Percentiles rank a stretch among this genome's conserved stretches.
phyloP scores from a whole-genome alignment of 2,329 filamentous ascomycete species.

The Ceratocystis huliohia region DNA sequence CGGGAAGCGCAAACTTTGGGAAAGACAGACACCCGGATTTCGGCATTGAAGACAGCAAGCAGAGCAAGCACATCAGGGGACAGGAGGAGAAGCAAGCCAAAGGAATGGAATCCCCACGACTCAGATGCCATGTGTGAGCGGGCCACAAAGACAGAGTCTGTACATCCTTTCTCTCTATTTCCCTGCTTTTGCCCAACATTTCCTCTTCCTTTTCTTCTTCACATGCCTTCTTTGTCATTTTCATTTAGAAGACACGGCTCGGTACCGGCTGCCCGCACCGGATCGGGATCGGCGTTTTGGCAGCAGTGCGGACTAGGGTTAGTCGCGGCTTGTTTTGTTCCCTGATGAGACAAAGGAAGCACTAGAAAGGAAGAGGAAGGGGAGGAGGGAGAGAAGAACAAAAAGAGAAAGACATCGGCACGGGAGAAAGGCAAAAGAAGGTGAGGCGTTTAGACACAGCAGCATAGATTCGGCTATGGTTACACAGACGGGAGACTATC shows the following conservation, averaged over 20 bases:
- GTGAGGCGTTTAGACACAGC: not conserved
- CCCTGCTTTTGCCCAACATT: not conserved
- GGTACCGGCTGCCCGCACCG: constrained; percentile 1
- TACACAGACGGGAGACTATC: constrained; percentile 5
- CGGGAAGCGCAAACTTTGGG: not conserved
- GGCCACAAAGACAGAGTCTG: constrained; percentile 1
- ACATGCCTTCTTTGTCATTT: not conserved
- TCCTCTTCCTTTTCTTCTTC: not conserved
- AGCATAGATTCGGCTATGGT: constrained; percentile 1
- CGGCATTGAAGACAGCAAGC: not conserved
- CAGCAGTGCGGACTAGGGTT: not conserved
- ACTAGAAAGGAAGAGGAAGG: not conserved
- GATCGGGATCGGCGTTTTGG: not conserved
- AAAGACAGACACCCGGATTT: not conserved
- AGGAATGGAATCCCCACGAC: constrained; percentile 1
- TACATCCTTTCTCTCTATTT: not conserved
- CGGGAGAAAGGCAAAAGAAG: not conserved
- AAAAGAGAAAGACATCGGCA: not conserved
- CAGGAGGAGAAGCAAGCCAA: not conserved
- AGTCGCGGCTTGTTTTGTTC: not conserved
- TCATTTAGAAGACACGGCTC: not conserved
- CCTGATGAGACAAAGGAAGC: not conserved
- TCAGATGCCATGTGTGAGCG: constrained; percentile 8
- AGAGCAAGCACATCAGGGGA: not conserved
- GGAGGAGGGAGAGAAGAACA: not conserved